A percentile compares a stretch with the other conserved stretches of the same genome.
These are phyloP conservation scores for Colletotrichum sp. DNA, from an alignment of 2,329 filamentous ascomycete genomes.

Conservation along the genomic window DNA sequence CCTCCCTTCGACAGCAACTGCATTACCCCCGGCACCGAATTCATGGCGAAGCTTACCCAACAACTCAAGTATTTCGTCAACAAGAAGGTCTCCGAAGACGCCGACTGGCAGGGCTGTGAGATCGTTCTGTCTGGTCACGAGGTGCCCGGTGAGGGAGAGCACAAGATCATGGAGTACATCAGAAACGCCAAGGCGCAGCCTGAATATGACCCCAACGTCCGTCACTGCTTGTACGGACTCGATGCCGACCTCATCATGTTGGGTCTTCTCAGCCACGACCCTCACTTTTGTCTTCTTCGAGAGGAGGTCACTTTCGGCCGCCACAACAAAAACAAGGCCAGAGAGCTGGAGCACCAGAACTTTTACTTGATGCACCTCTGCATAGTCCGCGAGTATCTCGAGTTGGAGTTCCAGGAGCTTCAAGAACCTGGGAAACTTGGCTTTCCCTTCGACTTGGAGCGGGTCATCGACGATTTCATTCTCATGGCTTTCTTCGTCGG, in stretches of 20 bases:
- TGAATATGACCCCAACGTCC: slow-evolving; percentile 88
- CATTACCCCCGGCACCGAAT: slow-evolving; percentile 95
- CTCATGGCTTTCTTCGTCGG: slow-evolving; percentile 99
- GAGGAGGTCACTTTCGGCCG: slow-evolving; percentile 98
- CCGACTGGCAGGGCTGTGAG: slow-evolving; percentile 96
- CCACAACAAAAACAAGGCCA: slow-evolving; percentile 84
- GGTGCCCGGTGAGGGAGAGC: slow-evolving; percentile 96
- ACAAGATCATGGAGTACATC: slow-evolving; percentile 99
- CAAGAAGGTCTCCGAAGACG: slow-evolving; percentile 97
- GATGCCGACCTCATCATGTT: slow-evolving; percentile 99
- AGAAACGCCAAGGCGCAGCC: slow-evolving; percentile 95
- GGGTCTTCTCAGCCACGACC: slow-evolving; percentile 94
- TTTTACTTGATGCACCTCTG: slow-evolving; percentile 98
- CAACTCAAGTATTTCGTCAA: slow-evolving; percentile 98
- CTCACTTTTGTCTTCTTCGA: slow-evolving; percentile 94
- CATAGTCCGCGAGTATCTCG: slow-evolving; percentile 95
- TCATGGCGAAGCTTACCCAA: slow-evolving; percentile 94
- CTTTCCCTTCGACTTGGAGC: slow-evolving; percentile 91
- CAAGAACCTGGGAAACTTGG: slow-evolving; percentile 73
- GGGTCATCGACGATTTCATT: slow-evolving; percentile 98
- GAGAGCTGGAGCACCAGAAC: slow-evolving; percentile 97
- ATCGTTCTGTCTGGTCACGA: slow-evolving; percentile 97
- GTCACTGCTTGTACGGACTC: slow-evolving; percentile 95
- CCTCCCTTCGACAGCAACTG: slow-evolving; percentile 98
- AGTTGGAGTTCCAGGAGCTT: slow-evolving; percentile 95